phyloP scores from a whole-genome alignment of 352 stramenopile genomes.

The Thraustochytrium sp. region DNA sequence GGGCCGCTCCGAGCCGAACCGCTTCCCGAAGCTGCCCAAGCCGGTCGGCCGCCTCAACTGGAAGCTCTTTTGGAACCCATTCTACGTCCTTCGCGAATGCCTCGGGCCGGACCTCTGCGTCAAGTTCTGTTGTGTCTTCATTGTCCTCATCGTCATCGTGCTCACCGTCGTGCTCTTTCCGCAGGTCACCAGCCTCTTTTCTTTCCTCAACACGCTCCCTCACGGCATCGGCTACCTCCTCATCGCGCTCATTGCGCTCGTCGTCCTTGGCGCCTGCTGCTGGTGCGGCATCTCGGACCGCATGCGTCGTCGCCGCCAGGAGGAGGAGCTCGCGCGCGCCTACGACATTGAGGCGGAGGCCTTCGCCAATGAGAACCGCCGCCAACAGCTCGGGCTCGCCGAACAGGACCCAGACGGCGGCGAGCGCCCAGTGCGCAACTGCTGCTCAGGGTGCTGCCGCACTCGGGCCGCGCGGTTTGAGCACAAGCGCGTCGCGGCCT shows the following conservation, averaged over 20 bases:
- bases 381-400: too few species aligned
- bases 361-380: background rate
- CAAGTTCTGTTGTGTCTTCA: slow-evolving; percentile 72
- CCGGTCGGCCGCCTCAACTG: slow-evolving; percentile 76
- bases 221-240: slow-evolving; percentile 65
- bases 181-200: slow-evolving; percentile 18
- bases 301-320: background rate
- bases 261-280: slow-evolving; percentile 49
- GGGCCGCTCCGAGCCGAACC: slow-evolving; percentile 80
- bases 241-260: slow-evolving; percentile 65
- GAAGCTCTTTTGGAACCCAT: slow-evolving; percentile 69
- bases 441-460: too few species aligned
- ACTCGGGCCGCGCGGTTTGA: too few species aligned
- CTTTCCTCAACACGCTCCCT: background rate
- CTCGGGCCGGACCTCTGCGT: slow-evolving; percentile 76
- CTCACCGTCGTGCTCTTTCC: slow-evolving; percentile 58
- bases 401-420: too few species aligned
- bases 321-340: background rate
- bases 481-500: too few species aligned
- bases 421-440: too few species aligned
- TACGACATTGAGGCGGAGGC: slow-evolving; percentile 35
- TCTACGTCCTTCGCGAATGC: slow-evolving; percentile 76
- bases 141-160: slow-evolving; percentile 71
- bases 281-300: slow-evolving; percentile 46
- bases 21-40: slow-evolving; percentile 79